Conservation (phyloP, 2,329 filamentous ascomycete species). For the Chalara sp. region DNA sequence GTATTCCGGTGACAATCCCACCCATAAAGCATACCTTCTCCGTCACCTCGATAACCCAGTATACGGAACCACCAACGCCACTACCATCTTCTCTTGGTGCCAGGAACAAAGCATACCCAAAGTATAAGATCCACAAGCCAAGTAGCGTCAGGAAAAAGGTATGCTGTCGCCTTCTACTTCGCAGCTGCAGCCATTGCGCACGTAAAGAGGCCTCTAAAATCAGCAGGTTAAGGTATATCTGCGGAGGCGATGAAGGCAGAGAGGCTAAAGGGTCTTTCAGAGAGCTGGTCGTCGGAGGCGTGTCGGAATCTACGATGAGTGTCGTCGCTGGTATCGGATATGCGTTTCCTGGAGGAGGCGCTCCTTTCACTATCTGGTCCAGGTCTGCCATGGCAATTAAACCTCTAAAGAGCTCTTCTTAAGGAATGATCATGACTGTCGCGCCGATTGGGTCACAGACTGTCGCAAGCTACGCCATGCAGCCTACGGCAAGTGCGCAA, state of each 20-base stretch:
- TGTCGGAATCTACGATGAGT: constrained; percentile 28
- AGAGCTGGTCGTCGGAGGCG: constrained; percentile 22
- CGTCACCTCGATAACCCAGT: constrained; percentile 88
- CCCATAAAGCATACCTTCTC: constrained; percentile 91
- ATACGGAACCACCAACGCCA: constrained; percentile 86
- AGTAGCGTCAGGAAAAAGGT: constrained; percentile 85
- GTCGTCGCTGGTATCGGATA: constrained; percentile 28
- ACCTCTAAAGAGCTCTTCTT: no score
- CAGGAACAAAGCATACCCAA: constrained; percentile 86
- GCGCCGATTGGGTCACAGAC: no score
- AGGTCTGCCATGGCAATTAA: constrained; percentile 24
- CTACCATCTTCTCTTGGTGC: constrained; percentile 92
- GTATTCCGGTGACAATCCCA: constrained; percentile 75
- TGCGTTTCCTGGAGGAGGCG: constrained; percentile 54
- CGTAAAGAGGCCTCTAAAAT: constrained; percentile 93
- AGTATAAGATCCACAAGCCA: constrained; percentile 72
- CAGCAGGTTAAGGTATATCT: constrained; percentile 93
- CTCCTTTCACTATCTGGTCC: constrained; percentile 89
- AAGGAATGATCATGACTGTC: no score
- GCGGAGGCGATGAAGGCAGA: constrained; percentile 29
- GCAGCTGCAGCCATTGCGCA: constrained; percentile 85
- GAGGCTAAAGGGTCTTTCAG: constrained; percentile 26
- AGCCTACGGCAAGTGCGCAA: no score
- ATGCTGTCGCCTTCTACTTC: constrained; percentile 82
- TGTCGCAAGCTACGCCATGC: no score